Conservation (phyloP, 768 basidiomycete species). For the Calocybe indica region DNA sequence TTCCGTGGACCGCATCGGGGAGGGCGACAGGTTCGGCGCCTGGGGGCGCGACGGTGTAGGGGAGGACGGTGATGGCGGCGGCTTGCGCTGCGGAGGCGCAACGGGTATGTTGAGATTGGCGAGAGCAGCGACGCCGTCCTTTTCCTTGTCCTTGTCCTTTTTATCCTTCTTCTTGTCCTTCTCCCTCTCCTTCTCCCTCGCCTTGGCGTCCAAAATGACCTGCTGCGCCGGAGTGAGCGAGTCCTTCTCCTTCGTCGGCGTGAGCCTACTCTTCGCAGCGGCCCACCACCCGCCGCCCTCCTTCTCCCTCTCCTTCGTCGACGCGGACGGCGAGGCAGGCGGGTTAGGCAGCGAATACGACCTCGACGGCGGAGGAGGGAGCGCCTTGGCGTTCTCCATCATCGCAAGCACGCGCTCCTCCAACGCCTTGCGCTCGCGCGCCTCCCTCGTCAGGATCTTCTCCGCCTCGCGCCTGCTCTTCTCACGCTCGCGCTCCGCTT, state of each 20-base stretch:
- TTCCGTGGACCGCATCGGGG: conserved; percentile 50
- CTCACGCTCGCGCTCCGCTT: conserved; percentile 74
- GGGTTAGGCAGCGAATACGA: conserved; percentile 53
- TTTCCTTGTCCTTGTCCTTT: conserved; percentile 34
- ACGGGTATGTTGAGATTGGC: conserved; percentile 39
- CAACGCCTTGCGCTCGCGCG: conserved; percentile 57
- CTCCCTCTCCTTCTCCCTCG: conserved; percentile 52
- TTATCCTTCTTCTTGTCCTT: conserved; percentile 49
- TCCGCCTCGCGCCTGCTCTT: conserved; percentile 73
- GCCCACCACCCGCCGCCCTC: conserved; percentile 68
- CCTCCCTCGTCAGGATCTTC: conserved; percentile 65
- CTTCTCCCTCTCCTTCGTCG: conserved; percentile 28
- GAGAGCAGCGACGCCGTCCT: conserved; percentile 45
- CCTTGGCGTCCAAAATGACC: conserved; percentile 69
- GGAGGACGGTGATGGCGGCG: conserved; percentile 53
- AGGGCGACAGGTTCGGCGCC: conserved; percentile 56
- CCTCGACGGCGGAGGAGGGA: conserved; percentile 57
- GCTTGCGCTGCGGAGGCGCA: conserved; percentile 36
- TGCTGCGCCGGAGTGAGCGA: conserved; percentile 81
- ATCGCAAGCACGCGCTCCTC: conserved; percentile 77
- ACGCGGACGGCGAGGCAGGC: conserved; percentile 32
- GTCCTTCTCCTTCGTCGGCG: conserved; percentile 72
- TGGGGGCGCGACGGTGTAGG: conserved; percentile 57
- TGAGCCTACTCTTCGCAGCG: conserved; percentile 67
- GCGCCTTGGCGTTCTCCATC: conserved; percentile 45